A percentile compares a stretch with the other conserved stretches of the same genome.
These are phyloP conservation scores for Euphrasia arctica DNA, from an alignment of 305 asterid species.

Conservation along the genomic window DNA sequence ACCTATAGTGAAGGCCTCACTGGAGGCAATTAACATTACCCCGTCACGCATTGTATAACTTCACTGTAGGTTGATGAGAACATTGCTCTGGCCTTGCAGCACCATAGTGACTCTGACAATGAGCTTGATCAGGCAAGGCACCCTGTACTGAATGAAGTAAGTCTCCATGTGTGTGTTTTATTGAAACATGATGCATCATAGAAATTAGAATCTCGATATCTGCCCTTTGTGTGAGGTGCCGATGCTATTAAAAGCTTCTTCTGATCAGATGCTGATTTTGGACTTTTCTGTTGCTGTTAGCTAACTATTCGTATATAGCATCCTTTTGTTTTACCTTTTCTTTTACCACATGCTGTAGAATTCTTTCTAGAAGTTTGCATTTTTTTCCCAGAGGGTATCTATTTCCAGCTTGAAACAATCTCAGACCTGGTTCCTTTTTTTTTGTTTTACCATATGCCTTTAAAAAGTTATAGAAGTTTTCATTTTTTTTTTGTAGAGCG, in stretches of 20 bases:
- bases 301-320: background rate
- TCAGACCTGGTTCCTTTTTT: conserved; percentile 29
- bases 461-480: background rate
- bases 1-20: background rate
- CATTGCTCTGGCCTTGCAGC: conserved; percentile 51
- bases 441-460: conserved; percentile 4
- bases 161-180: conserved; percentile 22
- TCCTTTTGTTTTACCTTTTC: background rate
- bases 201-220: conserved; percentile 1
- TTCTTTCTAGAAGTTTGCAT: background rate
- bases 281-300: background rate
- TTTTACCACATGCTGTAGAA: background rate
- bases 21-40: conserved; percentile 11
- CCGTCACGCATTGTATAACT: conserved; percentile 21
- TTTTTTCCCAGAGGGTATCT: conserved; percentile 49
- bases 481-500: conserved; percentile 44
- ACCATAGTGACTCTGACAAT: conserved; percentile 39
- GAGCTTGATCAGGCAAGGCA: conserved; percentile 33
- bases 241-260: conserved; percentile 16
- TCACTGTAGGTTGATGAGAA: conserved; percentile 55
- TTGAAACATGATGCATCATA: background rate
- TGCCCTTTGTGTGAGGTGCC: conserved; percentile 10
- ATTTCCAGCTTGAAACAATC: conserved; percentile 42
- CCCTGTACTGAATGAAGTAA: conserved; percentile 36
- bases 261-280: conserved; percentile 18